Evolutionary conservation across 495 filamentous ascomycete genomes (phyloP).

Genomic region (Jackrogersella multiformis): DNA sequence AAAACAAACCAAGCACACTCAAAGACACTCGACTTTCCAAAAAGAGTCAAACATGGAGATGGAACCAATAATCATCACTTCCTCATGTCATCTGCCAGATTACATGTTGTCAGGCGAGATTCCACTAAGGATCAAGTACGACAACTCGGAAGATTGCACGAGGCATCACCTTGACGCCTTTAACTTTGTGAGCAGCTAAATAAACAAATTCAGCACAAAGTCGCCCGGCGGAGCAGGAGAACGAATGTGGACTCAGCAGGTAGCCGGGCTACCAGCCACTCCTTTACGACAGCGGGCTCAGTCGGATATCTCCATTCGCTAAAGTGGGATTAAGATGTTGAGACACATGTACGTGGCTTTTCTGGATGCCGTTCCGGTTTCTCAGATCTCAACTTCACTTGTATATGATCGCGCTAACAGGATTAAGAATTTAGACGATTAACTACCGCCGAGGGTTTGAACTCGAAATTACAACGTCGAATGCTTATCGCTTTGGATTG

Average conservation of each 20-base stretch:
- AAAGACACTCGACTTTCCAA: not conserved
- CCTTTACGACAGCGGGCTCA: not conserved
- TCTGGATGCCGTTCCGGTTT: not conserved
- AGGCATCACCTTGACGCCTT: conserved; percentile 10
- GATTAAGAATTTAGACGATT: not conserved
- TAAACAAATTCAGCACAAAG: not conserved
- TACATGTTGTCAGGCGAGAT: conserved; percentile 22
- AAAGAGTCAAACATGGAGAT: conserved; percentile 8
- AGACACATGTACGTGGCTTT: conserved; percentile 2
- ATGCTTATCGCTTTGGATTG: not conserved
- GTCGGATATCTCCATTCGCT: not conserved
- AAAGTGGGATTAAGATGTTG: not conserved
- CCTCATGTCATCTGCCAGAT: conserved; percentile 13
- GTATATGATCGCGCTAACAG: conserved; percentile 1
- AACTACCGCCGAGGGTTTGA: not conserved
- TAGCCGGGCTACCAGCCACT: conserved; percentile 5
- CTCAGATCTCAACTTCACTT: not conserved
- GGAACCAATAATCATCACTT: conserved; percentile 2
- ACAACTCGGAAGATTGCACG: conserved; percentile 18
- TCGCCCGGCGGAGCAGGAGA: not conserved
- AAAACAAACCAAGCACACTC: not conserved
- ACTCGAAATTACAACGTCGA: not conserved
- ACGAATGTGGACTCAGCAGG: conserved; percentile 4
- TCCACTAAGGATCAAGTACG: conserved; percentile 1
- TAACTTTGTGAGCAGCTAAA: conserved; percentile 8